Evolutionary conservation across 2,329 filamentous ascomycete genomes (phyloP), one percentile per base, ranked within the genome.

Genomic region (Diaporthe sp.): DNA sequence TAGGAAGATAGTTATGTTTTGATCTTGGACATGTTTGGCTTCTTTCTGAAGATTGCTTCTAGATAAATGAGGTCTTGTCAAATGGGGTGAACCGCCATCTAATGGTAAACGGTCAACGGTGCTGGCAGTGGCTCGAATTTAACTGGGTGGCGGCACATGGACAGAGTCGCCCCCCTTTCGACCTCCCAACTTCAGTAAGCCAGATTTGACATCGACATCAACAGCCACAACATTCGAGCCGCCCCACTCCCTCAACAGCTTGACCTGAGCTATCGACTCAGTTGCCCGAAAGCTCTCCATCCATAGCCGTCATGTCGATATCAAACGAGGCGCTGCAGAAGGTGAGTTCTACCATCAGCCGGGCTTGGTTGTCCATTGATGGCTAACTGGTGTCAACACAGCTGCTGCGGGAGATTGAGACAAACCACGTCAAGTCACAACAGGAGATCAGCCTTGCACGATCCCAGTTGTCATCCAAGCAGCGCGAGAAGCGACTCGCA

Each of bases 241-340:
- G 27, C 7, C 22, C 13, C 37, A 15, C 44, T 37, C 22, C 44
- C 44, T 27, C 19, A 19, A 25, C 37, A 35, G 2, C n/a, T 37
- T 51, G 30, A 37, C 13, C 13, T 22, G 30, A 22, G 44, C 30
- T 37, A 25, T 30, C n/a, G 22, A 39, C 22, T 12, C 22, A n/a
- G 25, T 17, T 42, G 8, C 32, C 59, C 22, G 22, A 71, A 5
- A 6, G 10, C 30, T 51, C 56, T 10, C 17, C 30, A 13, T 9
- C 9, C 32, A 51, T 22, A 51, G 12, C 27, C 65, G 71, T 74
- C 80, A 89, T 98, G 96, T 94, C 96, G 71, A 97, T 98, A 79
- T 93, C 96, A 71, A 98, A 97, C 81, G 94, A 97, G 86, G 95
- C 96, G 74, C 88, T 98, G 77, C 94, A 98, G 83, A 98, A 98